A percentile compares a stretch with the other conserved stretches of the same genome.
These are phyloP conservation scores for Russula virescens DNA, from an alignment of 768 basidiomycete genomes.

Conservation along the genomic window DNA sequence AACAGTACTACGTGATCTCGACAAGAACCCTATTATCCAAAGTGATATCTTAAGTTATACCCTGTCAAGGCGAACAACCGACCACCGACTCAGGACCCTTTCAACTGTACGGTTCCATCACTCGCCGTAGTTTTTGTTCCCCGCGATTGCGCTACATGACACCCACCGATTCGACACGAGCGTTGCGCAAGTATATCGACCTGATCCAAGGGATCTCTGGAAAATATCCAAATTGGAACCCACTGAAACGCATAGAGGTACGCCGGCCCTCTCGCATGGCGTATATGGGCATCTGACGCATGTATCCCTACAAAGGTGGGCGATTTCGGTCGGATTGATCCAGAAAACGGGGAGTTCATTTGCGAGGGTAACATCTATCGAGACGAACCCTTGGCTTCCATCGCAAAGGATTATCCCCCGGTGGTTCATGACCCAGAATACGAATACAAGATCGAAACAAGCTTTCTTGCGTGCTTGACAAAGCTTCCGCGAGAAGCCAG, in stretches of 20 bases:
- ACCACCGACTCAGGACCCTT: too few relatives aligned
- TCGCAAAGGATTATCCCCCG: constrained; percentile 10
- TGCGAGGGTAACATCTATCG: constrained; percentile 18
- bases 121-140: background rate
- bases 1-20: too few relatives aligned
- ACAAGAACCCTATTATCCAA: background rate
- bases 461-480: background rate
- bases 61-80: too few relatives aligned
- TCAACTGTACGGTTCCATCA: too few relatives aligned
- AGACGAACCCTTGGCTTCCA: constrained; percentile 14
- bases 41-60: too few relatives aligned
- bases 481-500: constrained; percentile 6
- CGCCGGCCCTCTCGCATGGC: background rate
- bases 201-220: constrained; percentile 11
- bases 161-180: background rate
- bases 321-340: constrained; percentile 7
- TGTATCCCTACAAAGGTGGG: constrained; percentile 8
- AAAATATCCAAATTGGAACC: constrained; percentile 13
- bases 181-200: constrained; percentile 16
- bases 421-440: background rate
- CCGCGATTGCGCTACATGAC: background rate
- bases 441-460: constrained; percentile 10
- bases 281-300: background rate
- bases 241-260: constrained; percentile 12
- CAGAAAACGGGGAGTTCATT: constrained; percentile 14